Base-by-base conservation (phyloP, 306 rosid genomes). In the Acacia acuminata region DNA sequence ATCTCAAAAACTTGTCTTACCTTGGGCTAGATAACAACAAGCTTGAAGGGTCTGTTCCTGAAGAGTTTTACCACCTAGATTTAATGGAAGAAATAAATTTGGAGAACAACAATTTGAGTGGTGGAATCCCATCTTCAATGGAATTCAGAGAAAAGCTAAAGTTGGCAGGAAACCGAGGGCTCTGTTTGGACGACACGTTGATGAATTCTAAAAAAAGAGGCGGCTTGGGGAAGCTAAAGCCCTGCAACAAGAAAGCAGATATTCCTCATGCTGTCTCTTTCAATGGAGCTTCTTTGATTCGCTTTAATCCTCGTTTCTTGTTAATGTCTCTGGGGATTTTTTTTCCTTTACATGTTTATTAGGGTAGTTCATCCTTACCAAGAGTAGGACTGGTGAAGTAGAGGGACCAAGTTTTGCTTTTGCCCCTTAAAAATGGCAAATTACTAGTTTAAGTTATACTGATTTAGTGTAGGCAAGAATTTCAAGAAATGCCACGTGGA, bases 1-100 rank as follows among this genome's bases (percentile, higher is more conserved):
- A 87, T 85, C 61, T 93, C 83, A 90, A 73, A 65, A 93, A 84
- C 4, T 14, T 91, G 73, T 43, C 90, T 14, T 95, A 91, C 78
- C 60, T 95, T 53, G 92, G 95, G 53, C 97, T 95, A 56, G 95
- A 91, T 19, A 91, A 87, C 48, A 93, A 95, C 77, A 84, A 60
- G 12, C 98, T 95, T 36, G 90, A 87, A 80, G 96, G 92, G 58
- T 55, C 78, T 9, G 82, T 91, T 38, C 93, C 95, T 17, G 47
- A 56, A 75, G 93, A 89, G 77, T 85, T 91, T 77, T 87, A 77
- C 24, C 75, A 77, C 9, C 67, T 88, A 87, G 80, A 79, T 58
- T 81, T 38, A 36, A 32, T 73, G 73, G 79, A 75, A 24, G 95
- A 86, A 77, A 89, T 91, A 61, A 88, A 89, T 25, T 66, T 91